Conservation (phyloP, 805 yeast genomes). For the Jamesozyma hellenica region DNA sequence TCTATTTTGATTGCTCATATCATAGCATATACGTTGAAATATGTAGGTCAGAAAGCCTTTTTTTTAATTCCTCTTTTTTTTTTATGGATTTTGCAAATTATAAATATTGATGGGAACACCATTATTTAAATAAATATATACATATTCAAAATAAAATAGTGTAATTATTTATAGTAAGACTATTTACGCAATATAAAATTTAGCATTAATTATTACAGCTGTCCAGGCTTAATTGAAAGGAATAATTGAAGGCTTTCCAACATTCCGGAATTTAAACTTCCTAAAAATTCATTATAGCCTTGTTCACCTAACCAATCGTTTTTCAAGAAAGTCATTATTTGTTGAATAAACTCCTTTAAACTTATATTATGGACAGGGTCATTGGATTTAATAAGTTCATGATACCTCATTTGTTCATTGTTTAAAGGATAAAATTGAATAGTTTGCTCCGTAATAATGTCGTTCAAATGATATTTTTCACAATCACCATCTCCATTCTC, state of each 20-base stretch:
- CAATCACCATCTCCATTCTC: slow-evolving; percentile 53
- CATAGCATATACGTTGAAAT: too few relatives aligned
- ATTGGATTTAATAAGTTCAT: slow-evolving; percentile 26
- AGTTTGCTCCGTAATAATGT: slow-evolving; percentile 29
- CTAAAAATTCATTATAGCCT: slow-evolving; percentile 17
- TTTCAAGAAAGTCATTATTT: slow-evolving; percentile 17
- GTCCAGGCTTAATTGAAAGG: slow-evolving; percentile 9
- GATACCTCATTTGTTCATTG: slow-evolving; percentile 37
- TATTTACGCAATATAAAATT: neutral
- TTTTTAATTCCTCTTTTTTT: too few relatives aligned
- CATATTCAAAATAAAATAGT: too few relatives aligned
- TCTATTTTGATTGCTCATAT: too few relatives aligned
- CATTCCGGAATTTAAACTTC: slow-evolving; percentile 14
- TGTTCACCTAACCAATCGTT: slow-evolving; percentile 20
- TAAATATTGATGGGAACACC: too few relatives aligned
- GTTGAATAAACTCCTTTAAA: slow-evolving; percentile 36
- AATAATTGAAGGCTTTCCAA: slow-evolving; percentile 24
- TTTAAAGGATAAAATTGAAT: slow-evolving; percentile 21
- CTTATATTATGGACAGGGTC: slow-evolving; percentile 50
- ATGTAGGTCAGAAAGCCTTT: too few relatives aligned
- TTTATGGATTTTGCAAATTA: too few relatives aligned
- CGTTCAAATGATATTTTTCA: slow-evolving; percentile 39
- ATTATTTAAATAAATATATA: too few relatives aligned
- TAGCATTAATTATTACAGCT: neutral
- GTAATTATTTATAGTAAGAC: too few relatives aligned